Evolutionary conservation across 768 basidiomycete genomes (phyloP).

Genomic region (Trametes elegans): DNA sequence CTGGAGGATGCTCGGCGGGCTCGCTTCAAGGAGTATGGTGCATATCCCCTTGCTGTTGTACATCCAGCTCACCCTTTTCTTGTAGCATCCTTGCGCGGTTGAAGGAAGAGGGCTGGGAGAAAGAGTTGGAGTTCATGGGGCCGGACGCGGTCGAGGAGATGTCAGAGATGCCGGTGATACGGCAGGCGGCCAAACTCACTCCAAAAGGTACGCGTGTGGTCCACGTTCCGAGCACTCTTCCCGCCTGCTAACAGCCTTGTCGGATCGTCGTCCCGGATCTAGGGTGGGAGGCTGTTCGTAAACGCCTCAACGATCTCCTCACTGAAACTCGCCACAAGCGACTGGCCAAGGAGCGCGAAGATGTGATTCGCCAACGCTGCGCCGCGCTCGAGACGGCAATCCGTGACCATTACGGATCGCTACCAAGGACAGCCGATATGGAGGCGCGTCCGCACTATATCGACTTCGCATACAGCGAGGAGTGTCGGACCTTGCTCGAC

Average conservation of each 20-base stretch:
- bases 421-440: not conserved
- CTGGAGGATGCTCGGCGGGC: not conserved
- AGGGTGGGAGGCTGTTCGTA: not conserved
- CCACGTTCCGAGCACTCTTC: no score
- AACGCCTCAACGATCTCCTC: not conserved
- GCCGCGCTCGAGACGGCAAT: not conserved
- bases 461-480: not conserved
- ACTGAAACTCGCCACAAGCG: not conserved
- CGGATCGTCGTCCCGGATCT: not conserved
- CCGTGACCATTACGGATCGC: not conserved
- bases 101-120: not conserved
- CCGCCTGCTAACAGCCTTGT: not conserved
- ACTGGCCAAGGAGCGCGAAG: not conserved
- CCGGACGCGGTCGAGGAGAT: not conserved
- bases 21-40: not conserved
- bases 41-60: not conserved
- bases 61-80: not conserved
- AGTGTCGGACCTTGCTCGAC: conserved; percentile 1
- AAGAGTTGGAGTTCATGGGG: conserved; percentile 1
- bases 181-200: not conserved
- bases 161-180: not conserved
- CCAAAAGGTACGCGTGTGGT: not conserved
- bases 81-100: not conserved
- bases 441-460: not conserved
- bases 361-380: not conserved